Percentiles rank a stretch among this genome's conserved stretches.
Conservation (phyloP, 2,329 filamentous ascomycete genomes). For the Neofusicoccum umdonicola region DNA sequence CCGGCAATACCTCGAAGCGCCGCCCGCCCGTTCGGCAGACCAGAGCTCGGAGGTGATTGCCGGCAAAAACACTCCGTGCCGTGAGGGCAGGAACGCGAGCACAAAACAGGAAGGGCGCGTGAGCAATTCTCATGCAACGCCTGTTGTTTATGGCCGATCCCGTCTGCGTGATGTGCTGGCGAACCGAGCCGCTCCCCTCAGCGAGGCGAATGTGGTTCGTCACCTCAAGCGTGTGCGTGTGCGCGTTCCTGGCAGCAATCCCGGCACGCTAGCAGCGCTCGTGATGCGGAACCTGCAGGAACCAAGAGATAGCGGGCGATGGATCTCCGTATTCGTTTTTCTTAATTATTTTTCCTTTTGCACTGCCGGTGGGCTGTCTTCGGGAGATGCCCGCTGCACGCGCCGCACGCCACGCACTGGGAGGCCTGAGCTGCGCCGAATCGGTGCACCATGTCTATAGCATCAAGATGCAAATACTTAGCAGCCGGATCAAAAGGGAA, state of each 20-base stretch:
- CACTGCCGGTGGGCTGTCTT: too few relatives aligned
- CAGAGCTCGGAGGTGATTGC: neutral
- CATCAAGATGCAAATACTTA: neutral
- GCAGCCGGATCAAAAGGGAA: neutral
- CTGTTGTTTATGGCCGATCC: neutral
- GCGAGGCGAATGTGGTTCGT: neutral
- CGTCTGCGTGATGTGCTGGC: neutral
- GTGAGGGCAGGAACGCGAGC: neutral
- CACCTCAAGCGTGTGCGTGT: neutral
- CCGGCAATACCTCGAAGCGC: too few relatives aligned
- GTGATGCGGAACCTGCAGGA: neutral
- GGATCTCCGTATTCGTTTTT: neutral
- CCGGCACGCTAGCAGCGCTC: neutral
- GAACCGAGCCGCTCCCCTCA: neutral
- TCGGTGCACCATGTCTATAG: neutral
- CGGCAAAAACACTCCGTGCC: neutral
- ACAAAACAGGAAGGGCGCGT: neutral
- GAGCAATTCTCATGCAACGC: neutral
- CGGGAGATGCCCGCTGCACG: neutral
- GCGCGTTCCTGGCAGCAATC: neutral
- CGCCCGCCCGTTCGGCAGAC: neutral
- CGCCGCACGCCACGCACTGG: neutral
- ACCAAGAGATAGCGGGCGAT: neutral
- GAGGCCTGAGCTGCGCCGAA: conserved; percentile 1
- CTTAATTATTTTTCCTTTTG: neutral